Evolutionary conservation across 164 flowering plant species (phyloP), one percentile per base, ranked within the genome.

Genomic region (Vitis rotundifolia): DNA sequence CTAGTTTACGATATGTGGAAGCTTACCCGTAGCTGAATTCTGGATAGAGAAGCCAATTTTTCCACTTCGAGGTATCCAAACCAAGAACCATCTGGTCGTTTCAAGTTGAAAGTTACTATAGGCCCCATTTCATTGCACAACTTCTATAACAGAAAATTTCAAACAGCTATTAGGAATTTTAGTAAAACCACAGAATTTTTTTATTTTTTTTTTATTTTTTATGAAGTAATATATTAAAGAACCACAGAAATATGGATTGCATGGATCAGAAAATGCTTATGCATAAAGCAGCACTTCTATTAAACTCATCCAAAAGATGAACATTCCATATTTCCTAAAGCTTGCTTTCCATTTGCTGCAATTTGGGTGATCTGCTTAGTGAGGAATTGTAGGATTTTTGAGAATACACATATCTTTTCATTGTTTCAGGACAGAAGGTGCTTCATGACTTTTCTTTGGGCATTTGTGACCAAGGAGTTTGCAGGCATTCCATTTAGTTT

Each of bases 51-150:
- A 55, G 99, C 99, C 80, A 95, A 73, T 58, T 95, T 95, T 78
- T 95, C 99, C 79, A 95, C 97, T 82, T 95, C 99, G 14, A 86
- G 91, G 67, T 90, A 82, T 65, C 99, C 99, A 86, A 78, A 67
- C 99, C 99, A 95, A 66, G 97, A 84, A 18, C 91, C 93, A 80
- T 95, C 97, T 50, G 87, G 78, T 60, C 95, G 85, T 81, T 72
- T 89, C 86, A 95, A 80, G 83, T 95, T 95, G 79, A 95, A 95
- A 68, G 98, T 75, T 16, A 95, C 77, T 56, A 80, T 80, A 9
- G 99, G 83, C 63, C 99, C 95, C 64, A 80, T 61, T 55, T 79
- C 79, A 77, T 69, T 51, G 71, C 55, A 76, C 26, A 75, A 18
- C 58, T 69, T 76, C 94, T 89, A 67, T 67, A 44, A 62, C 5